Percentiles rank a stretch among this genome's conserved stretches.
phyloP scores from a whole-genome alignment of 306 rosid genomes.

The Pyrus pyrifolia region DNA sequence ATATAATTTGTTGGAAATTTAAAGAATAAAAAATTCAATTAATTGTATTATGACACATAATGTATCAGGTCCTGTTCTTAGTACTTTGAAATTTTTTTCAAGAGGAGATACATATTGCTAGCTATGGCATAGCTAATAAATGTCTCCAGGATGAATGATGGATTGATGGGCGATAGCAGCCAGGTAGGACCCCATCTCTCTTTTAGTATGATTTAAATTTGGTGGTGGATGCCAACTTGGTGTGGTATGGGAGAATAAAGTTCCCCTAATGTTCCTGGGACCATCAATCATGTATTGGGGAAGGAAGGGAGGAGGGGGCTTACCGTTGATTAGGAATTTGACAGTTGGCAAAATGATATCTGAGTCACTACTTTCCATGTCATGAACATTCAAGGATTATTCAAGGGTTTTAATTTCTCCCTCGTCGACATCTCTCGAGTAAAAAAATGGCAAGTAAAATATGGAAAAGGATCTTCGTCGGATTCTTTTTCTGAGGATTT shows the following conservation, averaged over 20 bases:
- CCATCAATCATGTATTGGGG: conserved; percentile 46
- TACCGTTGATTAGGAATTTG: conserved; percentile 12
- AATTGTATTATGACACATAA: no score
- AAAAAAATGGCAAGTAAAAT: no score
- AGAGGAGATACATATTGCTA: no score
- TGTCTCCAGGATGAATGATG: conserved; percentile 4
- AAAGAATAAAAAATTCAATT: no score
- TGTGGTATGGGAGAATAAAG: conserved; percentile 55
- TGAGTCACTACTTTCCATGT: background rate
- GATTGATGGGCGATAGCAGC: background rate
- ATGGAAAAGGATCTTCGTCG: rapidly evolving
- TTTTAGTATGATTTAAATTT: conserved; percentile 19
- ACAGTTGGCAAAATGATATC: conserved; percentile 21
- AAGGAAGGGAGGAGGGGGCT: background rate
- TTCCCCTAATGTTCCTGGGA: conserved; percentile 31
- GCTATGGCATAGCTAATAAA: background rate
- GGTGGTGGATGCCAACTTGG: conserved; percentile 70
- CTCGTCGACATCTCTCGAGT: no score
- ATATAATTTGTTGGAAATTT: rapidly evolving
- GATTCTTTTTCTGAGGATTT: no score
- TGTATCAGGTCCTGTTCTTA: rapidly evolving
- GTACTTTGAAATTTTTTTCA: rapidly evolving
- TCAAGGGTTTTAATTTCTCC: background rate
- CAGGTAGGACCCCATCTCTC: conserved; percentile 28
- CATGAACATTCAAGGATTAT: no score